A percentile compares a stretch with the other conserved stretches of the same genome.
These are phyloP conservation scores for Glebionis coronaria DNA, from an alignment of 129 eudicot species.

Conservation along the genomic window DNA sequence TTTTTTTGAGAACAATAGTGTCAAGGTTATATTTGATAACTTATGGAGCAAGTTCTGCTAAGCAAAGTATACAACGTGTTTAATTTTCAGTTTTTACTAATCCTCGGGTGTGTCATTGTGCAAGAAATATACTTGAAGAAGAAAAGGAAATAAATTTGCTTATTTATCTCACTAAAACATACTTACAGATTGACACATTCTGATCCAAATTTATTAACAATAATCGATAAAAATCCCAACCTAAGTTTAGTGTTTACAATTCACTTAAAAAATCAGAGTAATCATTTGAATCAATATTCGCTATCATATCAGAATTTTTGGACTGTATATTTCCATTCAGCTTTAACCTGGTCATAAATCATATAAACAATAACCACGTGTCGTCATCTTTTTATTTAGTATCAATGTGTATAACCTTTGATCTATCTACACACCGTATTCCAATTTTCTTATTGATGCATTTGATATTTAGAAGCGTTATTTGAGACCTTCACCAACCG, in stretches of 20 bases:
- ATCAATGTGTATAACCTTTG: conserved; percentile 39
- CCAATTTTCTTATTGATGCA: conserved; percentile 58
- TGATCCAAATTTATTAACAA: too few species aligned
- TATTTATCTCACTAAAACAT: too few species aligned
- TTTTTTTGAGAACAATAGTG: too few species aligned
- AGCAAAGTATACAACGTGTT: too few species aligned
- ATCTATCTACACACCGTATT: conserved; percentile 34
- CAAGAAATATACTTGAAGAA: too few species aligned
- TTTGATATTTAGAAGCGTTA: conserved; percentile 62
- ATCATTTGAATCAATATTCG: too few species aligned
- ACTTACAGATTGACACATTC: too few species aligned
- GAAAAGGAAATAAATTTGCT: too few species aligned
- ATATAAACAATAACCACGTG: conserved; percentile 71
- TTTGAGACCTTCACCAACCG: conserved; percentile 74
- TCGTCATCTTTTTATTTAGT: conserved; percentile 46
- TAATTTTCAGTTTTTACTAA: too few species aligned
- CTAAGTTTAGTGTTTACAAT: background rate
- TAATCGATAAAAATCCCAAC: background rate
- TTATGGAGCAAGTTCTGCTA: too few species aligned
- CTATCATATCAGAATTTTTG: conserved; percentile 42
- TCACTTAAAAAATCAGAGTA: background rate
- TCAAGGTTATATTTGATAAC: too few species aligned
- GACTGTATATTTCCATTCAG: conserved; percentile 77
- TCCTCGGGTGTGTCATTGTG: too few species aligned
- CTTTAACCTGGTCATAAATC: conserved; percentile 64